Conservation (phyloP, 441 rosid species). For the Brassica balearica region DNA sequence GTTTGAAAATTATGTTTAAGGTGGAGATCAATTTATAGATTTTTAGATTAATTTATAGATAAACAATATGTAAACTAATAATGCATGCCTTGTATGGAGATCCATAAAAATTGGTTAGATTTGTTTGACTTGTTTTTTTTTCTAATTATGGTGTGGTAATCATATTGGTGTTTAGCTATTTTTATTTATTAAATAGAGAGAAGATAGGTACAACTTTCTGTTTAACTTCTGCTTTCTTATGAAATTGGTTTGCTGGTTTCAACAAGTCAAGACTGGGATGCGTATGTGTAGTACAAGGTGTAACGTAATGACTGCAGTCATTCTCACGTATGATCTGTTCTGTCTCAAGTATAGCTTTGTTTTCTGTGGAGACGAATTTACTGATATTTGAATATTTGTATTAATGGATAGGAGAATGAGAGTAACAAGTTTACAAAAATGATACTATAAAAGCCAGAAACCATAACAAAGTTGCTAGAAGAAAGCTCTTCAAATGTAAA, state of each 20-base stretch:
- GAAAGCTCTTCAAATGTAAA: background rate
- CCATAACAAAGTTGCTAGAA: background rate
- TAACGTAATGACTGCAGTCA: background rate
- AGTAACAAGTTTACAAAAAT: constrained; percentile 32
- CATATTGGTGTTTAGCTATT: background rate
- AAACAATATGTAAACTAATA: background rate
- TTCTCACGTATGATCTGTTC: background rate
- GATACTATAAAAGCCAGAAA: constrained; percentile 30
- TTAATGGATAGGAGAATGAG: background rate
- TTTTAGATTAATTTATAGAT: background rate
- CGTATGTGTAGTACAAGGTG: background rate
- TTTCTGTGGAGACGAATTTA: background rate
- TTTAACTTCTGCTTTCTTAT: background rate
- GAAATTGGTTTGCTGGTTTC: background rate
- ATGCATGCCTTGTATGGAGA: background rate
- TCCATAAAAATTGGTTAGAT: background rate
- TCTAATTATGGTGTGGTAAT: background rate
- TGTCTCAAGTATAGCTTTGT: background rate
- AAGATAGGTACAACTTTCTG: background rate
- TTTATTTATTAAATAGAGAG: background rate
- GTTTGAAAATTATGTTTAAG: background rate
- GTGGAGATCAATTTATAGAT: background rate
- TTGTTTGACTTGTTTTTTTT: background rate
- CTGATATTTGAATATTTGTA: background rate
- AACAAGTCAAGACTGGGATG: background rate